These are phyloP conservation scores for Xerocomellus intermedius DNA, from an alignment of 768 basidiomycete genomes.

Conservation along the genomic window DNA sequence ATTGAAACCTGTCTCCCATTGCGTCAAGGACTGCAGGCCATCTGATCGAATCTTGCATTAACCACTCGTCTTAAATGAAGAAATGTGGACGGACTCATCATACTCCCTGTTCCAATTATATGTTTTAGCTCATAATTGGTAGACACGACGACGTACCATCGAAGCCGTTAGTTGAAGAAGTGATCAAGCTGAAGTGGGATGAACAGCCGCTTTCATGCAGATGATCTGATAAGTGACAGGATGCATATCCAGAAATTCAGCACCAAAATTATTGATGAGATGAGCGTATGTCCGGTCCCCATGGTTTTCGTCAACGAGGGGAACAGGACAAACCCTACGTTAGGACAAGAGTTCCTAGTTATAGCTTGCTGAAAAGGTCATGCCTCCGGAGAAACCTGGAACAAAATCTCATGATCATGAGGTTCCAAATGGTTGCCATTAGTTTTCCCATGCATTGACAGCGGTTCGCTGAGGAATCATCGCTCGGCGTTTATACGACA, in stretches of 20 bases:
- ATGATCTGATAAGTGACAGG: not conserved
- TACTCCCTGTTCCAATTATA: not conserved
- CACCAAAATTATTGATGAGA: not conserved
- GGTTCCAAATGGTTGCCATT: too few species aligned
- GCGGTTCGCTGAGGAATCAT: too few species aligned
- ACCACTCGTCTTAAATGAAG: not conserved
- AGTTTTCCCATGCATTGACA: too few species aligned
- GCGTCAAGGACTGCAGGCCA: not conserved
- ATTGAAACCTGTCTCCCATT: constrained; percentile 1
- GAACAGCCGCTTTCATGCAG: not conserved
- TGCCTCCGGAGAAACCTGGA: too few species aligned
- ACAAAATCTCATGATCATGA: too few species aligned
- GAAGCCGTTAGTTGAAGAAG: not conserved
- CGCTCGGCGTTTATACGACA: too few species aligned
- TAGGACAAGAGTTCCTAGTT: not conserved
- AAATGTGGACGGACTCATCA: constrained; percentile 1
- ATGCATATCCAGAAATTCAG: constrained; percentile 4
- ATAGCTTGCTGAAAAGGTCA: too few species aligned
- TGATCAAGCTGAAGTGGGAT: not conserved
- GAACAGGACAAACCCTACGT: too few species aligned
- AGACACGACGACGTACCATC: constrained; percentile 1
- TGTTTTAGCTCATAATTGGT: not conserved
- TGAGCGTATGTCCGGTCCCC: not conserved
- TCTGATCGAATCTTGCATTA: not conserved
- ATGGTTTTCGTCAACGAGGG: too few species aligned